phyloP scores from a whole-genome alignment of 345 rosid species.

The Dimocarpus longan region DNA sequence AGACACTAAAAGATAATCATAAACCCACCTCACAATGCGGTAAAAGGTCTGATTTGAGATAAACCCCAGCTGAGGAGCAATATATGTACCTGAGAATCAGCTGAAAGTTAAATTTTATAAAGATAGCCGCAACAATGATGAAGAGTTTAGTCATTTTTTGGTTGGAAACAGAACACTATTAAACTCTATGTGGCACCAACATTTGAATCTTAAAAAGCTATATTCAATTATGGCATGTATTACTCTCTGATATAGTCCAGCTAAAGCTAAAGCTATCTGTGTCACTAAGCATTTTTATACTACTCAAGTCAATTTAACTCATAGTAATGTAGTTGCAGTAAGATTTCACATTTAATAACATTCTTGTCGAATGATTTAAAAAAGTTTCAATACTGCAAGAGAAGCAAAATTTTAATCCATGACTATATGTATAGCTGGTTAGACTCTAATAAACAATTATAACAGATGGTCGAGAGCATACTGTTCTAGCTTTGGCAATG shows the following conservation, averaged over 20 bases:
- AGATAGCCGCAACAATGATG: no score
- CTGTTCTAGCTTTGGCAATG: constrained; percentile 91
- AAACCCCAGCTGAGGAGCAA: constrained; percentile 98
- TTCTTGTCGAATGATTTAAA: background rate
- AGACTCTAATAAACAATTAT: background rate
- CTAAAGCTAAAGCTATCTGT: background rate
- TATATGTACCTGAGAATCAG: constrained; percentile 70
- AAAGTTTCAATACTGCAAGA: background rate
- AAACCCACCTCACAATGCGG: constrained; percentile 81
- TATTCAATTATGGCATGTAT: background rate
- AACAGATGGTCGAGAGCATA: constrained; percentile 39
- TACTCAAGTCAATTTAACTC: constrained; percentile 3
- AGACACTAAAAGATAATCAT: background rate
- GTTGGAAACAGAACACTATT: background rate
- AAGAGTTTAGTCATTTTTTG: background rate
- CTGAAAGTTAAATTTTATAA: constrained; percentile 22
- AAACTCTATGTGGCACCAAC: background rate
- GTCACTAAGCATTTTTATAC: background rate
- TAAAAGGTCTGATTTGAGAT: constrained; percentile 79
- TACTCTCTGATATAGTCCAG: background rate
- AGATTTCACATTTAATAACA: background rate
- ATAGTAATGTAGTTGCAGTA: background rate
- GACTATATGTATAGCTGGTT: background rate
- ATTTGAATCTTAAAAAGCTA: background rate
- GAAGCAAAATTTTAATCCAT: background rate